phyloP scores from a whole-genome alignment of 2,329 filamentous ascomycete genomes.

The Arthroderma sp. region DNA sequence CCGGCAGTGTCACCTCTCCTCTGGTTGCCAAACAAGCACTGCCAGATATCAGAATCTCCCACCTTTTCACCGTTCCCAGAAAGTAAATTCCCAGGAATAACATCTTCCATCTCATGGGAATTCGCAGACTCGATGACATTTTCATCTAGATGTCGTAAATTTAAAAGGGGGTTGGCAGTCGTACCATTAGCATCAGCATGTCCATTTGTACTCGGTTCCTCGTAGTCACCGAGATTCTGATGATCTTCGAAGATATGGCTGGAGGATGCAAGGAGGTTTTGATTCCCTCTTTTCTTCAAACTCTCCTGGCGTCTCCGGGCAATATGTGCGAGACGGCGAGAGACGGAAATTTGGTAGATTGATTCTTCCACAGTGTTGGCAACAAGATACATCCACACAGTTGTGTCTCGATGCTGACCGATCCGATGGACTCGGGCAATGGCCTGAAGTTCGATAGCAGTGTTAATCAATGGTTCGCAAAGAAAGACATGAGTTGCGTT shows the following conservation, averaged over 20 bases:
- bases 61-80: conserved; percentile 71
- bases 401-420: conserved; percentile 75
- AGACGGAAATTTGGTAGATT: conserved; percentile 77
- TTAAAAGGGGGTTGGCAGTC: conserved; percentile 22
- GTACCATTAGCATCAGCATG: neutral
- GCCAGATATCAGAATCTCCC: conserved; percentile 68
- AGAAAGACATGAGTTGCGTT: conserved; percentile 91
- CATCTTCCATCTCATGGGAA: conserved; percentile 67
- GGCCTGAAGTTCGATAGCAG: conserved; percentile 84
- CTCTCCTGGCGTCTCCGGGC: conserved; percentile 33
- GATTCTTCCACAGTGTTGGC: conserved; percentile 82
- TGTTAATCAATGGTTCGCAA: conserved; percentile 87
- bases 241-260: neutral
- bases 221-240: neutral
- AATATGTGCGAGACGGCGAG: conserved; percentile 67
- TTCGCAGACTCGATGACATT: conserved; percentile 71
- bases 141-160: conserved; percentile 36
- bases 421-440: conserved; percentile 93
- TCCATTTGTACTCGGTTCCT: neutral
- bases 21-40: conserved; percentile 64
- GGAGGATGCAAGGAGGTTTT: conserved; percentile 9
- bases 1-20: conserved; percentile 17
- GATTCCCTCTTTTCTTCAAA: neutral
- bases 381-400: conserved; percentile 92
- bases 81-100: conserved; percentile 57